These are phyloP conservation scores for Paracoccidioides brasiliensis DNA, from an alignment of 2,329 filamentous ascomycete genomes.

Conservation along the genomic window DNA sequence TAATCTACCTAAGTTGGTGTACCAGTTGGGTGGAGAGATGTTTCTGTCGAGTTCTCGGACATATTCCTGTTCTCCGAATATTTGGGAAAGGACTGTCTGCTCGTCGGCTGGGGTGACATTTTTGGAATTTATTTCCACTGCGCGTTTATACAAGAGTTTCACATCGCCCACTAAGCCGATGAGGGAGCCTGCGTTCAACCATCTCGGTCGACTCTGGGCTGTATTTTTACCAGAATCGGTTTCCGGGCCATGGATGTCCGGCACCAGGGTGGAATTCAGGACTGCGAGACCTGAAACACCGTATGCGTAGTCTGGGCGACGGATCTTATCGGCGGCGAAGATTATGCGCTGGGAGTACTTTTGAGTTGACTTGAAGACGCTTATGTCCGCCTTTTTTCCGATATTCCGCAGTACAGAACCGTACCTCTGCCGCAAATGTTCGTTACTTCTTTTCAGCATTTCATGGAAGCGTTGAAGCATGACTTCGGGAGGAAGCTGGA, in stretches of 20 bases:
- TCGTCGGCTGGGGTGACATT: conserved; percentile 25
- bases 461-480: conserved; percentile 50
- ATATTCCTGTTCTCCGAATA: conserved; percentile 43
- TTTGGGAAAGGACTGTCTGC: conserved; percentile 37
- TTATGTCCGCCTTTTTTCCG: conserved; percentile 11
- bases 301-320: conserved; percentile 29
- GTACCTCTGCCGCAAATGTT: conserved; percentile 38
- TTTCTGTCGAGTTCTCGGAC: conserved; percentile 32
- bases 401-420: conserved; percentile 24
- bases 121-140: conserved; percentile 25
- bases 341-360: conserved; percentile 42
- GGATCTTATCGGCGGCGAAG: conserved; percentile 44
- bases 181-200: conserved; percentile 35
- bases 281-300: conserved; percentile 42
- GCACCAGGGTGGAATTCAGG: conserved; percentile 39
- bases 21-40: conserved; percentile 20
- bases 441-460: conserved; percentile 41
- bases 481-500: conserved; percentile 52
- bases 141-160: conserved; percentile 33
- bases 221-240: conserved; percentile 28
- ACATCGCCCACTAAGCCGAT: conserved; percentile 41
- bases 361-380: conserved; percentile 17
- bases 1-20: conserved; percentile 26
- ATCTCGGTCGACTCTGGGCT: conserved; percentile 34
- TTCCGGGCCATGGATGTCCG: conserved; percentile 35